A percentile compares a stretch with the other conserved stretches of the same genome.
Evolutionary conservation across 768 basidiomycete genomes (phyloP).

Genomic region (Leccinum truebloodii): DNA sequence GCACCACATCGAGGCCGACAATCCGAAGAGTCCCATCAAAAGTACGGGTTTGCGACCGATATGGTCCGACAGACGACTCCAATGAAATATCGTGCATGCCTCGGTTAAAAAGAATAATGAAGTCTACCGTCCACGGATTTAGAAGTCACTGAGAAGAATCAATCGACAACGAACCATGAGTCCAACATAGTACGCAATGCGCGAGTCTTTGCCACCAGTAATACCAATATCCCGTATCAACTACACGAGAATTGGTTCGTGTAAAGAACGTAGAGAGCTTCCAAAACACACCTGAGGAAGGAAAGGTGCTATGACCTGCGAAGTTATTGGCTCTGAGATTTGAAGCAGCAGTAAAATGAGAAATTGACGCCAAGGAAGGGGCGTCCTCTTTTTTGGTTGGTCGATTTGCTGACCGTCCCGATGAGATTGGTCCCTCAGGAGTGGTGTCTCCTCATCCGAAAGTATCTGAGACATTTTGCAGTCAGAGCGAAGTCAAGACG

Average conservation of each 20-base stretch:
- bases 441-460: slow-evolving; percentile 61
- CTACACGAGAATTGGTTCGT: slow-evolving; percentile 10
- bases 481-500: background rate
- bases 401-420: slow-evolving; percentile 11
- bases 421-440: slow-evolving; percentile 36
- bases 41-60: slow-evolving; percentile 52
- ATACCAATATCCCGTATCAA: slow-evolving; percentile 35
- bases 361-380: slow-evolving; percentile 70
- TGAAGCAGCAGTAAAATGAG: slow-evolving; percentile 68
- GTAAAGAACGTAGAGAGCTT: background rate
- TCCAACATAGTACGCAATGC: slow-evolving; percentile 50
- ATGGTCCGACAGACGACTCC: slow-evolving; percentile 51
- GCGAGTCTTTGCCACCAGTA: slow-evolving; percentile 46
- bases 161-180: slow-evolving; percentile 39
- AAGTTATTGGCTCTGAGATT: slow-evolving; percentile 72
- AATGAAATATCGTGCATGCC: slow-evolving; percentile 47
- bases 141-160: background rate
- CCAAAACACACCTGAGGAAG: slow-evolving; percentile 56
- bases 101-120: slow-evolving; percentile 52
- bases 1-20: slow-evolving; percentile 47
- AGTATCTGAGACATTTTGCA: slow-evolving; percentile 14
- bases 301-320: slow-evolving; percentile 74
- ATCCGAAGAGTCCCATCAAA: slow-evolving; percentile 44
- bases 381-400: slow-evolving; percentile 41
- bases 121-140: slow-evolving; percentile 32